A percentile compares a stretch with the other conserved stretches of the same genome.
Evolutionary conservation across 2,329 filamentous ascomycete genomes (phyloP).

Genomic region (Fusarium neocosmosporiellum): DNA sequence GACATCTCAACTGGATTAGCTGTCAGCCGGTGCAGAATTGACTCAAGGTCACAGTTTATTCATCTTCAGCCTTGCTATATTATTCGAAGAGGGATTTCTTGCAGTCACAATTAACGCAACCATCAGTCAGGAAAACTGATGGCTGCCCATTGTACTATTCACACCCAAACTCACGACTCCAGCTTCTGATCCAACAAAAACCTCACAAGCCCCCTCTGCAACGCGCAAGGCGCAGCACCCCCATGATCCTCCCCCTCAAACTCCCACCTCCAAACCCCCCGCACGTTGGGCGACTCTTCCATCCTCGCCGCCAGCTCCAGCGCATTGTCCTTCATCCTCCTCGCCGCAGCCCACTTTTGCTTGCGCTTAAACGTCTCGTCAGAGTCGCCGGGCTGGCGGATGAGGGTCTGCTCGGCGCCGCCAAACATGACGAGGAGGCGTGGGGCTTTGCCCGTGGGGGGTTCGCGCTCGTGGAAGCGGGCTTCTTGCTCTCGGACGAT

Average conservation of each 20-base stretch:
- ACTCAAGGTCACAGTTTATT: not conserved
- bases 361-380: slow-evolving; percentile 45
- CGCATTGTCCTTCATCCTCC: slow-evolving; percentile 40
- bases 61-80: not conserved
- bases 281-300: slow-evolving; percentile 23
- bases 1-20: not conserved
- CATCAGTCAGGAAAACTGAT: not conserved
- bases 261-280: slow-evolving; percentile 38
- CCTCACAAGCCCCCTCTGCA: slow-evolving; percentile 36
- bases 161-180: not conserved
- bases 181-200: slow-evolving; percentile 28
- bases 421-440: slow-evolving; percentile 50
- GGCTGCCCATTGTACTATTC: not conserved
- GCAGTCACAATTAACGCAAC: not conserved
- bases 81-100: too few species aligned
- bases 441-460: slow-evolving; percentile 24
- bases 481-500: slow-evolving; percentile 49
- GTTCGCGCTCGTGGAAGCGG: slow-evolving; percentile 32
- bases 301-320: slow-evolving; percentile 37
- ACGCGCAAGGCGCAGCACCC: slow-evolving; percentile 31
- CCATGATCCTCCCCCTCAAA: slow-evolving; percentile 45
- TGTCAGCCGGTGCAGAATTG: not conserved
- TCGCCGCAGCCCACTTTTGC: slow-evolving; percentile 24
- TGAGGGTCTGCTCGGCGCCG: slow-evolving; percentile 46
- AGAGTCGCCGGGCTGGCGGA: slow-evolving; percentile 42